Percentiles rank a stretch among this genome's conserved stretches.
Conservation (phyloP, 176 grass and related monocot genomes). For the Stipa capillata region DNA sequence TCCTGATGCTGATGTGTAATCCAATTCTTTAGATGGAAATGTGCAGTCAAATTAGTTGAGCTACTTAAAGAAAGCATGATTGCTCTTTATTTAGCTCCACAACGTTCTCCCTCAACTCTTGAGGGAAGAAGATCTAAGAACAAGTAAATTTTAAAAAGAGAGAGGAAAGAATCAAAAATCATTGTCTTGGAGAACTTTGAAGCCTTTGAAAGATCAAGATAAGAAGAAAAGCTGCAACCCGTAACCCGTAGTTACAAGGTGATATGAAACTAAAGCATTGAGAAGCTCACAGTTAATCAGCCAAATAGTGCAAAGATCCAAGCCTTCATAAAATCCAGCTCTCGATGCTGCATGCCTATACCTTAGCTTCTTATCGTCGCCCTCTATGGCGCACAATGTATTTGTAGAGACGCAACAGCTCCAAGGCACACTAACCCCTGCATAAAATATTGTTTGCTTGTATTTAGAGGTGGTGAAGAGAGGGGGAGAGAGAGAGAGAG, state of each 20-base stretch:
- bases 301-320: not conserved
- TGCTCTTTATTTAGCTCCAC: not conserved
- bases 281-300: conserved; percentile 9
- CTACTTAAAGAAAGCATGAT: not conserved
- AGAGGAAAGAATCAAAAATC: not conserved
- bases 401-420: conserved; percentile 16
- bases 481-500: not conserved
- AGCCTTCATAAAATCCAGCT: conserved; percentile 11
- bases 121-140: not conserved
- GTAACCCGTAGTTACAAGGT: not conserved
- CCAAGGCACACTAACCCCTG: conserved; percentile 10
- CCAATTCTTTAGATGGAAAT: too few species aligned
- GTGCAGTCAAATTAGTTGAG: not conserved
- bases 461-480: conserved; percentile 7
- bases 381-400: conserved; percentile 19
- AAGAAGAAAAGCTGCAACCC: not conserved
- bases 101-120: not conserved
- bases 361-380: conserved; percentile 10
- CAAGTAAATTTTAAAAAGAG: not conserved
- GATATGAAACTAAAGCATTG: not conserved
- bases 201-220: not conserved
- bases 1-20: not conserved
- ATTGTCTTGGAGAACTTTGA: not conserved
- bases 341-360: not conserved
- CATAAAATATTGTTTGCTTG: conserved; percentile 36